Conservation (phyloP, 2,329 filamentous ascomycete species). For the Xylariaceae sp. region DNA sequence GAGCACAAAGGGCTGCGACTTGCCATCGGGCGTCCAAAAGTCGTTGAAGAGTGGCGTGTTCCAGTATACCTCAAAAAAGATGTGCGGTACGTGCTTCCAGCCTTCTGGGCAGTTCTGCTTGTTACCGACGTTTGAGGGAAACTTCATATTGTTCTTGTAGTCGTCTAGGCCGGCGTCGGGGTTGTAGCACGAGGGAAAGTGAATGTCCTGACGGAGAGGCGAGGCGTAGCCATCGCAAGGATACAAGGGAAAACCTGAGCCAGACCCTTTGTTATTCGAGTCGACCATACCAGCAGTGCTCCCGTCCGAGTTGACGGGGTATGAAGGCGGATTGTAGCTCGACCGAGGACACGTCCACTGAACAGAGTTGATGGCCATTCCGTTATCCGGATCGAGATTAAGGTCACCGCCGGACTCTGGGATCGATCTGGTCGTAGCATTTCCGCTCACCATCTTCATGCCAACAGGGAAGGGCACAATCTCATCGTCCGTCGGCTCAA, state of each 20-base stretch:
- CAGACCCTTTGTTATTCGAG: slow-evolving; percentile 59
- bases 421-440: slow-evolving; percentile 62
- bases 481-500: slow-evolving; percentile 67
- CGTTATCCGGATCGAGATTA: slow-evolving; percentile 59
- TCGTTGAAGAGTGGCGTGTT: slow-evolving; percentile 58
- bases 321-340: slow-evolving; percentile 56
- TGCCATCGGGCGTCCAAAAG: slow-evolving; percentile 61
- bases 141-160: slow-evolving; percentile 70
- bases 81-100: slow-evolving; percentile 60
- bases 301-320: slow-evolving; percentile 61
- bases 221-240: slow-evolving; percentile 69
- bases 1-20: slow-evolving; percentile 69
- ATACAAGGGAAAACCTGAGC: slow-evolving; percentile 71
- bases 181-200: slow-evolving; percentile 78
- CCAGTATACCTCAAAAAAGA: slow-evolving; percentile 67
- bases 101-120: slow-evolving; percentile 61
- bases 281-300: slow-evolving; percentile 60
- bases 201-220: slow-evolving; percentile 68
- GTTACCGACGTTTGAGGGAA: slow-evolving; percentile 58
- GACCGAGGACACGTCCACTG: slow-evolving; percentile 66
- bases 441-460: slow-evolving; percentile 73
- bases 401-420: slow-evolving; percentile 57
- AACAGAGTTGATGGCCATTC: slow-evolving; percentile 55
- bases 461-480: slow-evolving; percentile 73
- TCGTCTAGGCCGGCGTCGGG: slow-evolving; percentile 63